phyloP scores from a whole-genome alignment of 257 asterid genomes.

The Jacaranda mimosifolia region DNA sequence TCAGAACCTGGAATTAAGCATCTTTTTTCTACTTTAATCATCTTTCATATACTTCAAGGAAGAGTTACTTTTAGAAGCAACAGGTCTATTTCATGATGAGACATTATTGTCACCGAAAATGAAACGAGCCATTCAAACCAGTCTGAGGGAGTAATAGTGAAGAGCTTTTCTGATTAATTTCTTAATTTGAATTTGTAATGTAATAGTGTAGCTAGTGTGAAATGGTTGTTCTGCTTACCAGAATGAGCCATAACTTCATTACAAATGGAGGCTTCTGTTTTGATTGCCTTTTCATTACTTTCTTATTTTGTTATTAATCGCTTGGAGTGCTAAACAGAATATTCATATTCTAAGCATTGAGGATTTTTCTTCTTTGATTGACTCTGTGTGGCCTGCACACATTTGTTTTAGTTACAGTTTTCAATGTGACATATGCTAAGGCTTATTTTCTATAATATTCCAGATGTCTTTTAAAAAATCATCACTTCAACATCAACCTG shows the following conservation, averaged over 20 bases:
- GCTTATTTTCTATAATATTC: slow-evolving; percentile 39
- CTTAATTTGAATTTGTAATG: not conserved
- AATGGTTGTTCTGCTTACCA: not conserved
- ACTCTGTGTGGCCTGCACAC: slow-evolving; percentile 1
- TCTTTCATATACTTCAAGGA: not conserved
- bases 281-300: slow-evolving; percentile 12
- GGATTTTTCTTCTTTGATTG: not conserved
- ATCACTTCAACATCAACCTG: slow-evolving; percentile 55
- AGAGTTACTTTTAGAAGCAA: not conserved
- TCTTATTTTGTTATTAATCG: not conserved
- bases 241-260: not conserved
- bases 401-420: slow-evolving; percentile 17
- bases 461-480: slow-evolving; percentile 70
- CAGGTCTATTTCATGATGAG: not conserved
- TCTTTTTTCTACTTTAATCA: slow-evolving; percentile 7
- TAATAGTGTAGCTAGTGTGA: not conserved
- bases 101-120: not conserved
- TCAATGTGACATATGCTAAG: slow-evolving; percentile 22
- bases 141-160: slow-evolving; percentile 4
- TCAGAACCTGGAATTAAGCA: slow-evolving; percentile 5
- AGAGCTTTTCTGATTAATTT: not conserved
- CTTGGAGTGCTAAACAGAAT: not conserved
- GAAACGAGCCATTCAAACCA: not conserved
- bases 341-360: slow-evolving; percentile 8
- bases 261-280: slow-evolving; percentile 13